These are phyloP conservation scores for Spathaspora passalidarum DNA, from an alignment of 805 yeast species.

Conservation along the genomic window DNA sequence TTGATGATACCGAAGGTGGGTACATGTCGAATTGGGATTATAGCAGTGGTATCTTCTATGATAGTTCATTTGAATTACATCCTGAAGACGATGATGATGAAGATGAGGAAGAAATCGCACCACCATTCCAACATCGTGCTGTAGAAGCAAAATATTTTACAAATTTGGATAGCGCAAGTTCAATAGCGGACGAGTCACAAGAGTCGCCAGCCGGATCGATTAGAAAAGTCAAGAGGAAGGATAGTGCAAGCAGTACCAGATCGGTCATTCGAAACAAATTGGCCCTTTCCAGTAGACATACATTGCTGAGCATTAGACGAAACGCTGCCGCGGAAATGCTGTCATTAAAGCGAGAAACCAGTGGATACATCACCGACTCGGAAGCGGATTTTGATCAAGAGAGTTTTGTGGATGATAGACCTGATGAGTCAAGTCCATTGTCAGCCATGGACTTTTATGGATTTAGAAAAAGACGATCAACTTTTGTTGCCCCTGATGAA, in stretches of 20 bases:
- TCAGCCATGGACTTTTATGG: slow-evolving; percentile 5
- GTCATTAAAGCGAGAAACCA: slow-evolving; percentile 7
- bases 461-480: slow-evolving; percentile 3
- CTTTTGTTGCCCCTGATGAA: background rate
- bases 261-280: slow-evolving; percentile 16
- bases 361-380: slow-evolving; percentile 15
- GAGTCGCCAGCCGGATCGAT: background rate
- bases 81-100: background rate
- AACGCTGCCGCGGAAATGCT: background rate
- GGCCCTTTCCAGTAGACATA: slow-evolving; percentile 9
- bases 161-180: background rate
- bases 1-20: background rate
- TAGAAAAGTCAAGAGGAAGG: background rate
- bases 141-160: slow-evolving; percentile 7
- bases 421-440: slow-evolving; percentile 1
- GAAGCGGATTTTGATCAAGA: slow-evolving; percentile 7
- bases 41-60: background rate
- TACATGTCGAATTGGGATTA: background rate
- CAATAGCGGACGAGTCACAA: background rate
- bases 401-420: background rate
- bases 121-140: slow-evolving; percentile 9
- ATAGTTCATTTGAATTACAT: background rate
- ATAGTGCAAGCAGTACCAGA: slow-evolving; percentile 10
- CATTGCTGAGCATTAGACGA: background rate
- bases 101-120: background rate